Evolutionary conservation across 164 flowering plant species (phyloP), one percentile per base, ranked within the genome.

Genomic region (Cinnamomum chago): DNA sequence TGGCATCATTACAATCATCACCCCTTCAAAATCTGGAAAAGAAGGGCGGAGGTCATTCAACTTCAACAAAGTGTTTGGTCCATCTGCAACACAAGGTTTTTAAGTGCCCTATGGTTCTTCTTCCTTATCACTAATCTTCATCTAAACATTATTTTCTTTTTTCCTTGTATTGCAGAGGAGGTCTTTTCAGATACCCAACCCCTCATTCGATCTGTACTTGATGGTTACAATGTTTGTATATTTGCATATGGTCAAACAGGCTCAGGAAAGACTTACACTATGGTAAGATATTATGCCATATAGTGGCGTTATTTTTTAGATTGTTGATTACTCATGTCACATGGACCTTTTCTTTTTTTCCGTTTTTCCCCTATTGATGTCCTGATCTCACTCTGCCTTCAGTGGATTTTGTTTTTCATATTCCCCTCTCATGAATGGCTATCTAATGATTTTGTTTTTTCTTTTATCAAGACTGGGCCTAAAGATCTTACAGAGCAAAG

Each of bases 181-280:
- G 97, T 96, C 2, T 96, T 94, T 82, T 75, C 90, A 66, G 99
- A 96, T 83, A 96, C 94, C 73, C 91, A 85, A 77, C 98, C 98
- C 67, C 77, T 96, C 68, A 88, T 96, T 72, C 93, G 98, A 17
- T 96, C 99, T 22, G 99, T 92, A 79, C 92, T 96, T 78, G 99
- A 96, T 90, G 99, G 99, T 67, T 96, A 84, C 77, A 94, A 96
- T 86, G 97, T 96, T 67, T 96, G 99, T 74, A 96, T 96, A 75
- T 96, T 96, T 85, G 99, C 99, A 65, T 96, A 96, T 84, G 99
- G 99, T 30, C 99, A 96, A 81, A 96, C 99, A 11, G 99, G 99
- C 70, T 94, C 99, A 5, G 99, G 99, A 66, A 96, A 96, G 83
- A 96, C 99, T 35, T 84, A 70, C 78, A 96, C 99, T 10, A 96